Conservation (phyloP, 169 alveolate genomes). For the Cryptosporidium tyzzeri region DNA sequence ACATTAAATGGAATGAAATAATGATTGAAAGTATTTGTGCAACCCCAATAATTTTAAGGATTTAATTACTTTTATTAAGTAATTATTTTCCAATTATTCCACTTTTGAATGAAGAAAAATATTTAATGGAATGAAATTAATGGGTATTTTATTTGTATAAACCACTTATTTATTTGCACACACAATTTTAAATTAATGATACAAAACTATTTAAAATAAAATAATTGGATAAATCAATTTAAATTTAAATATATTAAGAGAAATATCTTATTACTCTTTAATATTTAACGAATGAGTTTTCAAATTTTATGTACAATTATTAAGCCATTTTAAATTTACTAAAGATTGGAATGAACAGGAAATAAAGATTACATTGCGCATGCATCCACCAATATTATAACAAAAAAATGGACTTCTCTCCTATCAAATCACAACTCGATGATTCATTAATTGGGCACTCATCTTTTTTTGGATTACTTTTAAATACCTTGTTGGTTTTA, state of each 20-base stretch:
- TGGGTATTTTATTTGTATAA: not conserved
- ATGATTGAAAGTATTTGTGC: not conserved
- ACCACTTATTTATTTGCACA: not conserved
- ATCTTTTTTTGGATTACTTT: slow-evolving; percentile 9
- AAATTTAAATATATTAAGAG: no score
- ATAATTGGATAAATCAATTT: not conserved
- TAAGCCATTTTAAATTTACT: no score
- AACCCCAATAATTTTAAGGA: no score
- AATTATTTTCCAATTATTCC: not conserved
- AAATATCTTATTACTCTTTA: not conserved
- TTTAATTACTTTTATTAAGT: no score
- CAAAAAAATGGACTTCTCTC: not conserved
- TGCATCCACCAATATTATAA: not conserved
- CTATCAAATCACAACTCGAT: not conserved
- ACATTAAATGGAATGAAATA: not conserved
- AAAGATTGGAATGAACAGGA: not conserved
- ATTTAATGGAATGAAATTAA: no score
- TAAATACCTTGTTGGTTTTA: not conserved
- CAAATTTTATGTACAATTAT: not conserved
- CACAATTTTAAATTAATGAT: no score
- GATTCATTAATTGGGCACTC: not conserved
- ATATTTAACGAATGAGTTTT: no score
- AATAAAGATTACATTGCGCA: not conserved
- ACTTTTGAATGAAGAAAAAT: not conserved
- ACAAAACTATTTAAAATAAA: no score